Evolutionary conservation across 345 rosid genomes (phyloP).

Genomic region (Gossypium sturtianum): DNA sequence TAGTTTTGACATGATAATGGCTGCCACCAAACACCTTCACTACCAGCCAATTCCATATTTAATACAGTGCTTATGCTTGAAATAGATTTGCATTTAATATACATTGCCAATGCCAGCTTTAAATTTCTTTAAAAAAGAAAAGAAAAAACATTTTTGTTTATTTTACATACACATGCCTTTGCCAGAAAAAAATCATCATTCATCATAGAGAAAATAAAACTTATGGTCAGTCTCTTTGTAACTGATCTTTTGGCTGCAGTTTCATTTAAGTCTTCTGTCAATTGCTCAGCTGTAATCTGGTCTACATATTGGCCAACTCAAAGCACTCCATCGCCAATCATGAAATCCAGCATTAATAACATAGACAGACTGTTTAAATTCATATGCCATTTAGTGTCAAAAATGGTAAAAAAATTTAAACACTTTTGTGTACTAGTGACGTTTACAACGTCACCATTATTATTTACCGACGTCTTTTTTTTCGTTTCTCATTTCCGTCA

Average conservation of each 20-base stretch:
- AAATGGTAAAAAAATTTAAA: background rate
- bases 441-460: too few relatives aligned
- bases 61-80: background rate
- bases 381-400: background rate
- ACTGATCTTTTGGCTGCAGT: background rate
- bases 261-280: slow-evolving; percentile 1
- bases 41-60: slow-evolving; percentile 8
- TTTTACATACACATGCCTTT: slow-evolving; percentile 4
- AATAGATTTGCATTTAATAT: too few relatives aligned
- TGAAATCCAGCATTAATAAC: background rate
- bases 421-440: background rate
- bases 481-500: too few relatives aligned
- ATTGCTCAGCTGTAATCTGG: background rate
- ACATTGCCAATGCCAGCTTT: too few relatives aligned
- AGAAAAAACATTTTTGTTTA: background rate
- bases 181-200: background rate
- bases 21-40: slow-evolving; percentile 12
- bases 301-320: background rate
- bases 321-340: background rate
- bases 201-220: background rate
- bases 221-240: background rate
- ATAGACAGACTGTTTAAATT: background rate
- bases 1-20: slow-evolving; percentile 2
- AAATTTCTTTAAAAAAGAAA: slow-evolving; percentile 2
- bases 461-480: too few relatives aligned